Evolutionary conservation across 768 basidiomycete genomes (phyloP).

Genomic region (Russula emetica): DNA sequence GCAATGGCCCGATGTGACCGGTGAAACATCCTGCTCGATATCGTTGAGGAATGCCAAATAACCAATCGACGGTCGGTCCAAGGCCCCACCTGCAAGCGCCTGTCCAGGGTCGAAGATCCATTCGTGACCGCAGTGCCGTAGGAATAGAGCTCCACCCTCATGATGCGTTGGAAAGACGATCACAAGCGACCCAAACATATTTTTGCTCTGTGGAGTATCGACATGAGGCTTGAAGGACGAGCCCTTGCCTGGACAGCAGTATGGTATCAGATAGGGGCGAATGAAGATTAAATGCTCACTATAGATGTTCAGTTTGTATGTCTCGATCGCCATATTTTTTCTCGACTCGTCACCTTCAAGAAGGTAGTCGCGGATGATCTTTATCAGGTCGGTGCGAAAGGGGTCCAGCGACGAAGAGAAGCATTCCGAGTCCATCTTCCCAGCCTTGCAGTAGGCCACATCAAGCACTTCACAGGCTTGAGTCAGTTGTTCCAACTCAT

Average conservation of each 20-base stretch:
- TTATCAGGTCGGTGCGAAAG: not conserved
- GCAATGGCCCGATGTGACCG: slow-evolving; percentile 34
- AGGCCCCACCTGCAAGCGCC: not conserved
- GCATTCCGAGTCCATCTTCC: not conserved
- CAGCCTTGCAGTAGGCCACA: not conserved
- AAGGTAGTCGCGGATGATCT: not conserved
- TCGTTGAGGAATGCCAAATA: slow-evolving; percentile 41
- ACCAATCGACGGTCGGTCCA: too few species aligned
- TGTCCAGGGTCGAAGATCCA: too few species aligned
- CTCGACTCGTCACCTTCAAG: not conserved
- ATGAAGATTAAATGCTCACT: not conserved
- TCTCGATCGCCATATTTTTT: not conserved
- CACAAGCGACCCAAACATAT: not conserved
- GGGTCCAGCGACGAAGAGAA: not conserved
- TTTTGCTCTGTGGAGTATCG: not conserved
- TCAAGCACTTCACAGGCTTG: not conserved
- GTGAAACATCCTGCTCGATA: too few species aligned
- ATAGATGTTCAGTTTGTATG: not conserved
- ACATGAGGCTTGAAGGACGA: slow-evolving; percentile 1
- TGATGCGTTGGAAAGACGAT: slow-evolving; percentile 34
- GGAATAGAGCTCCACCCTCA: slow-evolving; percentile 42
- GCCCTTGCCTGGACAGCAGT: not conserved
- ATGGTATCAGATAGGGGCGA: not conserved
- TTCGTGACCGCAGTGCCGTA: slow-evolving; percentile 32
- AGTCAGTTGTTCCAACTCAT: slow-evolving; percentile 2